Base-by-base conservation (phyloP, 345 rosid genomes). In the Kernera saxatilis region DNA sequence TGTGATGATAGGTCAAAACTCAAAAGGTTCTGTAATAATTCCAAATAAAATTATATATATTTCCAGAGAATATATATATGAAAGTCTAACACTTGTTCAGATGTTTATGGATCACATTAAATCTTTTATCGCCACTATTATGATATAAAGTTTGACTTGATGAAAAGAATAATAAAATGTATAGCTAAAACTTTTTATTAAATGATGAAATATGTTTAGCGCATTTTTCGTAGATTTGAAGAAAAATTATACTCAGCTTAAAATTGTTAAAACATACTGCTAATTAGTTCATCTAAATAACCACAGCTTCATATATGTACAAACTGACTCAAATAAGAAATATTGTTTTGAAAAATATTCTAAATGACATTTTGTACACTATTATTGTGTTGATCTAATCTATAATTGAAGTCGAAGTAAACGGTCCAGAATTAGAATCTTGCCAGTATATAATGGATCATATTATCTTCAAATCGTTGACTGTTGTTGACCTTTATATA, bases 1-100 rank as follows among this genome's bases (percentile, higher is more conserved):
- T 55, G 48, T 70, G 51, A 48, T 45, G 17, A 58, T 70, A 17
- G 74, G 65, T 45, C 37, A 43, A 61, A 39, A 61, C 48, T 48
- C 10, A 48, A 29, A 46, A 13, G 52, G 35, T 61, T 29, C 29
- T 51, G n/a, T 27, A 40, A 51, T 62, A 51, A 21, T 51, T 50
- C 35, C 6, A 21, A 62, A 35, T 33, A 14, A 27, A 59, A 0
- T 4, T 11, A 48, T 22, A 35, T 49, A 48, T 23, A 56, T 70
- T 39, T 14, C 23, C 43, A 69, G 32, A 58, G 23, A 70, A 70
- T 49, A 58, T 70, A 50, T 50, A 53, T n/a, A 32, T 32, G 58
- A 10, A 39, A 30, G 45, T 41, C 36, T 52, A 52, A 52, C 55
- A 71, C 69, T 62, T 43, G 49, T 72, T 64, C 14, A 53, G 8